A percentile compares a stretch with the other conserved stretches of the same genome.
Evolutionary conservation across 2,329 filamentous ascomycete species (phyloP).

Genomic region (Coniochaeta sp.): DNA sequence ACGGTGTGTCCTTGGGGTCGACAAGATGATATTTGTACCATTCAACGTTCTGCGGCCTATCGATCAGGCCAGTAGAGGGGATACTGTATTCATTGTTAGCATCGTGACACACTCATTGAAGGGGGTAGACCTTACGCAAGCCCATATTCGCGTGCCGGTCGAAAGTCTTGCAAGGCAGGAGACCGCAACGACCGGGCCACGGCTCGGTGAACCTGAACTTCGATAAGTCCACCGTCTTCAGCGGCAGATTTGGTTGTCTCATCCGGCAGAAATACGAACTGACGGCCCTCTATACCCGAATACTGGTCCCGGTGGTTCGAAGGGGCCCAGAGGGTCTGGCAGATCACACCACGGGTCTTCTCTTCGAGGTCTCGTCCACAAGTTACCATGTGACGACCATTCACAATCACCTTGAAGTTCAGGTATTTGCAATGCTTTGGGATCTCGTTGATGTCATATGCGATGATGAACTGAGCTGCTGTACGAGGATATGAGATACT

Average conservation of each 20-base stretch:
- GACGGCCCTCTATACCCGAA: conserved; percentile 38
- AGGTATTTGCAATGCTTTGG: conserved; percentile 29
- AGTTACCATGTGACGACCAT: conserved; percentile 42
- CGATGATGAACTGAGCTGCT: conserved; percentile 47
- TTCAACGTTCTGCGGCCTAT: conserved; percentile 39
- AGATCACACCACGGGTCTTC: conserved; percentile 29
- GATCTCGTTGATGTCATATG: conserved; percentile 33
- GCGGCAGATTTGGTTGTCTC: conserved; percentile 30
- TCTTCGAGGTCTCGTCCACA: conserved; percentile 40
- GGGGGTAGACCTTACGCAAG: conserved; percentile 37
- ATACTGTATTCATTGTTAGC: conserved; percentile 26
- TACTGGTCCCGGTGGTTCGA: conserved; percentile 30
- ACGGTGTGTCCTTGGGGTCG: conserved; percentile 45
- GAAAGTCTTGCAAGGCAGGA: conserved; percentile 25
- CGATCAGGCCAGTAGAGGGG: conserved; percentile 44
- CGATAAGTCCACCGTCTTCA: conserved; percentile 48
- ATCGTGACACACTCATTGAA: background rate
- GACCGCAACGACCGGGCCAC: conserved; percentile 33
- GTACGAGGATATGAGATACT: conserved; percentile 1
- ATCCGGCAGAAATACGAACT: conserved; percentile 40
- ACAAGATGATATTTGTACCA: conserved; percentile 46
- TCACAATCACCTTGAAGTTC: conserved; percentile 50
- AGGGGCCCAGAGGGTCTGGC: conserved; percentile 42
- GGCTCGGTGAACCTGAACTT: conserved; percentile 46
- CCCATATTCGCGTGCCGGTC: conserved; percentile 29